Evolutionary conservation across 768 basidiomycete genomes (phyloP), one percentile per base, ranked within the genome.

Genomic region (Mycena sanguinolenta): DNA sequence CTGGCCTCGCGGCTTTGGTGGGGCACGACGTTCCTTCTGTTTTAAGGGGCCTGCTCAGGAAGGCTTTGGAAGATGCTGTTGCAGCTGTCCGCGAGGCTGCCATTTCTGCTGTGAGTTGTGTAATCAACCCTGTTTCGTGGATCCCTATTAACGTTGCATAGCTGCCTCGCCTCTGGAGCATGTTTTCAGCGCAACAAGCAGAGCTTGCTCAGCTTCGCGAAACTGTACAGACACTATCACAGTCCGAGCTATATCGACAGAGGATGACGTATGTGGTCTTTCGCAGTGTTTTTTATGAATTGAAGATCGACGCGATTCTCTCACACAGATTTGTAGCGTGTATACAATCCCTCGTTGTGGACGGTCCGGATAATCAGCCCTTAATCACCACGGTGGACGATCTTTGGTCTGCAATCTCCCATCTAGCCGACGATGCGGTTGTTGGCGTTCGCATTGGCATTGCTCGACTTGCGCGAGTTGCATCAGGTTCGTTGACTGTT

Each of bases 71-170:
- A 71, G 97, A 98, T 75, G 82, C 81, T 21, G 94, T 95, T 62
- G 92, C 95, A n/a, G 90, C 92, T 39, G 95, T 99, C 5, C 84
- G 97, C 62, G 93, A 95, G 75, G 88, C 90, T 44, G 93, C 92
- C 2, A 86, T 95, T 27, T 77, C 80, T 44, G 82, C 83, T 74
- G 94, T 95, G 77, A 81, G 95, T 86, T 34, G 42, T 17, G 34
- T 39, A 57, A 55, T 66, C 58, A 39, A 61, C 58, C 74, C 32
- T 65, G 74, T 54, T 60, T 10, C 59, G 67, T 49, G 50, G 46
- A 7, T 52, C n/a, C 6, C 44, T 74, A 46, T 70, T n/a, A 58
- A 39, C 12, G 32, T 78, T 42, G 66, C 79, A 39, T 71, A 93
- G 85, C 80, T 92, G 65, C 84, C 90, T 19, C 79, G 75, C 44